phyloP scores from a whole-genome alignment of 306 rosid species.

The Prunus salicina region DNA sequence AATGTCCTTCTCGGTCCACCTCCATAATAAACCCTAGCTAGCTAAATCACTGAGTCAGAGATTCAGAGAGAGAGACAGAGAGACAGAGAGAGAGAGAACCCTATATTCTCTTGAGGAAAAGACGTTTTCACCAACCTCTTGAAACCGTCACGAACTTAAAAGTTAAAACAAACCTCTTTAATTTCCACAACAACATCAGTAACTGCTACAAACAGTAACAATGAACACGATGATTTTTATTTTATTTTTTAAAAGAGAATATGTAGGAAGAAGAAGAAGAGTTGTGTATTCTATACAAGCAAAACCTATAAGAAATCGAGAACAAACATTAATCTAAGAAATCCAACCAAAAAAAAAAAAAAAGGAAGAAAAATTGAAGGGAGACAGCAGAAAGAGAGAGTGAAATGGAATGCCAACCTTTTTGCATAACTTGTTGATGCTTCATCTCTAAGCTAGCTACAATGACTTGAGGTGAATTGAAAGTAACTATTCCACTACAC shows the following conservation, averaged over 20 bases:
- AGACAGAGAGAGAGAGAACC: background rate
- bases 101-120: conserved; percentile 4
- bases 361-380: background rate
- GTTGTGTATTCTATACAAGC: background rate
- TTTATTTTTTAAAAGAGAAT: background rate
- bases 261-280: background rate
- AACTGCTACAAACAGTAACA: background rate
- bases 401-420: conserved; percentile 19
- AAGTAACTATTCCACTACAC: conserved; percentile 9
- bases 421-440: conserved; percentile 29
- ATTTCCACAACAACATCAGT: background rate
- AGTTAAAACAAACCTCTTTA: background rate
- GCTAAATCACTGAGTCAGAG: conserved; percentile 27
- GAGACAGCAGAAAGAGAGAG: conserved; percentile 13
- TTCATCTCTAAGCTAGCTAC: conserved; percentile 52
- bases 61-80: background rate
- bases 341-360: background rate
- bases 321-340: background rate
- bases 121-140: background rate
- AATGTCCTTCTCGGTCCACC: conserved; percentile 46
- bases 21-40: conserved; percentile 42
- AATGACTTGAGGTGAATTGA: conserved; percentile 14
- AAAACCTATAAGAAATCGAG: background rate
- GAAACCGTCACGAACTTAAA: conserved; percentile 3
- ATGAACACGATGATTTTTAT: background rate